Evolutionary conservation across 805 yeast species (phyloP), one percentile per base, ranked within the genome.

Genomic region (Pichia paraexigua): DNA sequence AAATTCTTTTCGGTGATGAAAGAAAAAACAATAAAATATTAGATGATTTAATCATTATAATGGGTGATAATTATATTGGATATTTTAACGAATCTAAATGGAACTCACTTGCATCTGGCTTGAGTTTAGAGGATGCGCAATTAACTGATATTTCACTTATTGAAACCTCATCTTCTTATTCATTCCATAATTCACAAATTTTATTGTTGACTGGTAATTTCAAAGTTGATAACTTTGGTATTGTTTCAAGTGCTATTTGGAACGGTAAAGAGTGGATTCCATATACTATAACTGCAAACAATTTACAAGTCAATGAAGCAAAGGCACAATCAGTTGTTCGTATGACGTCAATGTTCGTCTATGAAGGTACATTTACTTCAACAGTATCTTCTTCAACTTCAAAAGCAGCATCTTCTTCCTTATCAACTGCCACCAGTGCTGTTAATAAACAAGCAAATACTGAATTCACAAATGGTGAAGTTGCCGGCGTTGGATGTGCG

Each of bases 181-280:
- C 68, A 7, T 75, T 78, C 50, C 68, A 72, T 50, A 62, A 70
- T n/a, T 65, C 71, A 43, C 68, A 75, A 48, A 64, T 80, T 0
- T 63, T 88, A 24, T 58, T 83, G 25, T 76, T 83, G 2, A 68
- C 85, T 3, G 96, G 96, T 39, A 56, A 63, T 27, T 70, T 87
- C 44, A 61, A 66, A 5, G 60, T 85, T 41, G 57, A 66, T 3
- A 63, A 63, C 2, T 80, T 76, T 60, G 94, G 91, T 0, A 61
- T 67, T 25, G 80, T 78, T 3, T 77, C 82, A 41, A 72, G 80
- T 27, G 92, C 91, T 0, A 66, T 78, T 28, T 87, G 65, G 66
- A 80, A 87, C 61, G 90, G 95, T 1, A 56, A 69, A 0, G 47
- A 58, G 9, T 89, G 96, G 95, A 60, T 68, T 30, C 95, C 96